Evolutionary conservation across 345 rosid species (phyloP).

Genomic region (Sisymbrium altissimum): DNA sequence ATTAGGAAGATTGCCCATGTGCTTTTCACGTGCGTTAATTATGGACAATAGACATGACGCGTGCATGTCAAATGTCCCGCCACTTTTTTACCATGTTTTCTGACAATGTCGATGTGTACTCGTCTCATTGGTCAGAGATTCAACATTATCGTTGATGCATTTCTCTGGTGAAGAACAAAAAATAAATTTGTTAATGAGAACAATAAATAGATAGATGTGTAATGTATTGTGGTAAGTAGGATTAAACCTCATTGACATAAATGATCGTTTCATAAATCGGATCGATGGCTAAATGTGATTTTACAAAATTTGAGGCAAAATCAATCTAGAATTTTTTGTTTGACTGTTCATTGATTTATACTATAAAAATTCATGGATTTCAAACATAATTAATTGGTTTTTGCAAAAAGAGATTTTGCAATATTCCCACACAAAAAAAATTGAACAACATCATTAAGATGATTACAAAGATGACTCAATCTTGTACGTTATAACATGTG

Average conservation of each 20-base stretch:
- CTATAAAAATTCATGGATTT: not conserved
- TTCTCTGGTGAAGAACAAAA: not conserved
- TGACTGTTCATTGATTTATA: not conserved
- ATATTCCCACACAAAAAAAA: not conserved
- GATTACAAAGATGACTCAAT: not conserved
- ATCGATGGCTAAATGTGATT: not conserved
- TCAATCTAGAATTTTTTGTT: no score
- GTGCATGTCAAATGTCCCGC: slow-evolving; percentile 6
- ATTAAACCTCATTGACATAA: no score
- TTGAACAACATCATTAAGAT: not conserved
- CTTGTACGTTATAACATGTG: slow-evolving; percentile 23
- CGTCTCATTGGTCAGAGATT: slow-evolving; percentile 8
- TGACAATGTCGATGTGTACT: slow-evolving; percentile 9
- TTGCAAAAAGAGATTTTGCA: not conserved
- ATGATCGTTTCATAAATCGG: not conserved
- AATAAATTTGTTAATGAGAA: not conserved
- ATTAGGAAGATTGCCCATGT: slow-evolving; percentile 18
- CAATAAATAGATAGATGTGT: not conserved
- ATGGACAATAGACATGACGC: slow-evolving; percentile 19
- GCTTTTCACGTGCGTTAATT: slow-evolving; percentile 26
- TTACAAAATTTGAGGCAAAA: no score
- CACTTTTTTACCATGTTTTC: not conserved
- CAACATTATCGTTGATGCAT: not conserved
- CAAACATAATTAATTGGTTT: not conserved
- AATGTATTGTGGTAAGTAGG: not conserved